Percentiles rank a stretch among this genome's conserved stretches.
Conservation (phyloP, 495 filamentous ascomycete genomes). For the Darksidea phi region DNA sequence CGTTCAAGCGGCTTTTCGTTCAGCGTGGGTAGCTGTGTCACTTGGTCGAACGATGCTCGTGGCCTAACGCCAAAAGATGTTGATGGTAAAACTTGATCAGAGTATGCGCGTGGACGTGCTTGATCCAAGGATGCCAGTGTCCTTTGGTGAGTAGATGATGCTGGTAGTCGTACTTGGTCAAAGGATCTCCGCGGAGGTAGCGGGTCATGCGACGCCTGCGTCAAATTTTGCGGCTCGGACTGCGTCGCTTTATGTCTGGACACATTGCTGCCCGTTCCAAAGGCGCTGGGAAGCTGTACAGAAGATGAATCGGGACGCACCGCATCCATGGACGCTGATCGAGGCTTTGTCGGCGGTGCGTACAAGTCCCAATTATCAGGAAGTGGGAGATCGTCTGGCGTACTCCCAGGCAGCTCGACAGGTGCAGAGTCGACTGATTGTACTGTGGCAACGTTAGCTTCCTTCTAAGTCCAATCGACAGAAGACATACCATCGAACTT, state of each 20-base stretch:
- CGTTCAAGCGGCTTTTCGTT: slow-evolving; percentile 3
- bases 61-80: neutral
- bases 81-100: slow-evolving; percentile 1
- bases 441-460: slow-evolving; percentile 2
- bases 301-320: no score
- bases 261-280: neutral
- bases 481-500: slow-evolving; percentile 10
- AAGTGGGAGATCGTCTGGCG: slow-evolving; percentile 25
- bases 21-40: neutral
- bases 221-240: neutral
- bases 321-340: slow-evolving; percentile 2
- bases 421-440: slow-evolving; percentile 12
- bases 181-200: neutral
- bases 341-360: slow-evolving; percentile 12
- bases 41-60: slow-evolving; percentile 2
- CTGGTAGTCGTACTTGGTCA: neutral
- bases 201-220: neutral
- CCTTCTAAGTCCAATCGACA: neutral
- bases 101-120: neutral
- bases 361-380: slow-evolving; percentile 28
- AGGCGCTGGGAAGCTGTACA: no score
- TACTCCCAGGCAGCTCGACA: slow-evolving; percentile 28
- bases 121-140: neutral
- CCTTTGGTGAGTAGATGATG: neutral
- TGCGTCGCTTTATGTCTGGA: neutral